Base-by-base conservation (phyloP, 164 flowering plant genomes). In the Protea cynaroides region DNA sequence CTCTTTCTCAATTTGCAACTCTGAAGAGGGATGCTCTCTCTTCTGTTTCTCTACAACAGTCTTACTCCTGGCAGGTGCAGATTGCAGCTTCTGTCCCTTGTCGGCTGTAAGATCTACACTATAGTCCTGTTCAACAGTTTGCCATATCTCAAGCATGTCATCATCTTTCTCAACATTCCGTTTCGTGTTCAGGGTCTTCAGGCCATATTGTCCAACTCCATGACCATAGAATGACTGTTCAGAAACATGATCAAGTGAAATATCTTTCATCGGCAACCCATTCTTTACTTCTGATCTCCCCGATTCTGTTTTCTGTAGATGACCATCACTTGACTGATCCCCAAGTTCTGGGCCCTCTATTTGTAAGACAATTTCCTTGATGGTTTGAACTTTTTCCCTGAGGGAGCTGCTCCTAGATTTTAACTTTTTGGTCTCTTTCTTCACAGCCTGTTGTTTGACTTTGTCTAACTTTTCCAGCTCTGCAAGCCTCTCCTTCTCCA, bases 161-260 rank as follows among this genome's bases (percentile, higher is more conserved):
- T 85, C 94, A 70, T 80, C 79, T 24, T 75, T 12, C 37, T 74
- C 72, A 52, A 63, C 43, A 54, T 62, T 71, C 44, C 58, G 71
- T 68, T 68, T 79, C 68, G 69, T 68, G 65, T 79, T 71, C 53
- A 40, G 66, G 49, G 69, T 68, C 64, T 79, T 71, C 53, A 40
- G 66, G 49, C 76, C 69, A 43, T 43, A 61, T 2, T 64, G 50
- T 50, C 60, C 66, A 64, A 56, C 52, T 34, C 34, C 56, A 57
- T 62, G 65, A 29, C 44, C 72, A 64, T 62, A 37, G 23, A 67
- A 71, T 25, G 87, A 78, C 46, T 67, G 52, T 58, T 80, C 80
- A 19, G 93, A 88, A 49, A 65, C 81, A 52, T 81, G 84, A 78
- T 89, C 96, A 18, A 91, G 92, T 9, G 79, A 89, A 75, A 91